Base-by-base conservation (phyloP, 257 asterid species). In the Cinchona pubescens region DNA sequence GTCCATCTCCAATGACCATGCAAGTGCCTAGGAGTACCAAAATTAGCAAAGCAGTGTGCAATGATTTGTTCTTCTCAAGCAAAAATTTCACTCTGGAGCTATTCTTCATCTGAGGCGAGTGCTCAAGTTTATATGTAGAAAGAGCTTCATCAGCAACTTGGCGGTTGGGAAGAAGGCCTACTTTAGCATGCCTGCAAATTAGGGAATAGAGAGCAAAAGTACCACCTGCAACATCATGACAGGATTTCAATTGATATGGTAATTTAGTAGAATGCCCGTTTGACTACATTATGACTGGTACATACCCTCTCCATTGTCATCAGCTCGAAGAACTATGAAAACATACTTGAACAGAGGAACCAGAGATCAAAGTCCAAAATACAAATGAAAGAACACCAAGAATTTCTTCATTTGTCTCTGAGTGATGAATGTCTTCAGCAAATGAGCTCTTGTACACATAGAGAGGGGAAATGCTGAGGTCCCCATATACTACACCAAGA, bases 1-100 rank as follows among this genome's bases (percentile, higher is more conserved):
- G 80, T 64, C 99, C 99, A 84, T 94, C 99, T 58, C 99, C 99
- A 74, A 94, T 94, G 75, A 94, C 99, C 99, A 94, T 94, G 82
- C 99, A 94, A 87, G 99, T 94, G 71, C 99, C 99, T 9, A 94
- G 83, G 37, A 94, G 90, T 77, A 94, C 97, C 84, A 94, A 78
- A 68, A 94, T 86, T 23, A 94, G 83, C 64, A 94, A 84, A 38
- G 97, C 97, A 78, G 88, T 78, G 76, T 90, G 99, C 82, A 92
- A 82, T n/a, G 84, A 87, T 77, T 90, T 89, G 75, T 94, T 93
- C 77, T 86, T 94, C 84, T 94, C 99, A 14, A 94, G 99, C 67
- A 94, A 85, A 76, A 69, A n/a, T 77, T 90, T 94, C 78, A 90
- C 87, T 80, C 81, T 88, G 8, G 97, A 92, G 72, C 85, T 84